Base-by-base conservation (phyloP, 169 alveolate genomes). In the Cardiosporidium cionae region DNA sequence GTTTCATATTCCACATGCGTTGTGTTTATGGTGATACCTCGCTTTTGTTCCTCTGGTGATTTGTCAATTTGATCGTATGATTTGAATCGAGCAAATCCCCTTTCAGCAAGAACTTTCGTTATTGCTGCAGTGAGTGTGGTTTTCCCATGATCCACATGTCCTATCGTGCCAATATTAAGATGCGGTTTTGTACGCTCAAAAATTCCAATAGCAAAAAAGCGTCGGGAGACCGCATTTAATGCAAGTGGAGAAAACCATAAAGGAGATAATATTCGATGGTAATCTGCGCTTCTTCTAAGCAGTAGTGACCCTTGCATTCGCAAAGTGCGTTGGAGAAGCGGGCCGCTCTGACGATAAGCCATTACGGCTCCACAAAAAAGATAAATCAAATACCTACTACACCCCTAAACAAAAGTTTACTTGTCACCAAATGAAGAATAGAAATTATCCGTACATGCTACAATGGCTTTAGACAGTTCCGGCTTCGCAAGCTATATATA, bases 101-200 rank as follows among this genome's bases (percentile, higher is more conserved):
- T 70, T 16, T 33, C 70, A 1, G 77, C n/a, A 3, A 77, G 65
- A 9, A 85, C 94, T 78, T 90, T 91, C 33, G 98, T 94, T 68
- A 94, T 90, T 32, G 98, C 98, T 0, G 98, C 96, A 3, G 98
- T 94, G 53, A 94, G 84, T 2, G 98, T 94, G 9, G 98, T 94
- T 76, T 94, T 94, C 0, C 98, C 98, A 80, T 94, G 98, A 76
- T 94, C 98, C 16, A 94, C 96, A 81, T 94, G 98, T 32, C 98
- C 98, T 34, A 95, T 95, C 54, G 98, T 95, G 29, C 98, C 98
- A 2, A 95, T 92, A 84, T 95, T 95, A 82, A 95, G 78, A 78
- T 95, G 98, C 28, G 97, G 97, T 84, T 93, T 95, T 64, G 79
- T 88, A 67, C 97, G 86, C 54, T 85, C 92, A 80, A 89, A 94